Percentiles rank a stretch among this genome's conserved stretches.
Evolutionary conservation across 2,329 filamentous ascomycete genomes (phyloP).

Genomic region (Aspergillus ibericus): DNA sequence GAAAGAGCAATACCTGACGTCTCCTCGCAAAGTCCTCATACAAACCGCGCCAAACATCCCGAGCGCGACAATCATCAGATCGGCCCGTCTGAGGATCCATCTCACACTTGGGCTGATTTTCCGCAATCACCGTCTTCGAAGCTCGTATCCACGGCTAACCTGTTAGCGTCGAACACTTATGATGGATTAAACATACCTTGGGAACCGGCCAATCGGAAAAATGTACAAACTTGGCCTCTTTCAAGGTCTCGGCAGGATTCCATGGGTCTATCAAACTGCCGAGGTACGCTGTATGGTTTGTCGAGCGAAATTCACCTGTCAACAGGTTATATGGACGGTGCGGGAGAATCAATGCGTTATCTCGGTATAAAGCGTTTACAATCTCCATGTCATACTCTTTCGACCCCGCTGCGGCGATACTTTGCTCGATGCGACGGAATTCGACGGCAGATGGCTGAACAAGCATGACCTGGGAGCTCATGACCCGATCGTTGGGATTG

Average conservation of each 20-base stretch:
- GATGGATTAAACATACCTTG: neutral
- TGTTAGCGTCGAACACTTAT: neutral
- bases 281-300: constrained; percentile 50
- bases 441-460: constrained; percentile 55
- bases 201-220: constrained; percentile 65
- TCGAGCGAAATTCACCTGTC: constrained; percentile 58
- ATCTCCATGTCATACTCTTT: constrained; percentile 64
- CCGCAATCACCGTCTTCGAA: neutral
- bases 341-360: constrained; percentile 57
- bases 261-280: constrained; percentile 53
- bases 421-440: constrained; percentile 43
- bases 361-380: constrained; percentile 59
- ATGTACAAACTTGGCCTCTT: constrained; percentile 62
- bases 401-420: constrained; percentile 26
- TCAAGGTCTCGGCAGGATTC: constrained; percentile 53
- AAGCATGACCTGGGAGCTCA: constrained; percentile 60
- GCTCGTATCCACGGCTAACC: neutral
- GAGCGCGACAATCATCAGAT: neutral
- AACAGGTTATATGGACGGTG: constrained; percentile 60
- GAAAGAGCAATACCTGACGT: neutral
- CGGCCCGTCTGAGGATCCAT: neutral
- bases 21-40: neutral
- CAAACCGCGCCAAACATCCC: neutral
- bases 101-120: neutral
- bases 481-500: constrained; percentile 48